Evolutionary conservation across 2,329 filamentous ascomycete species (phyloP).

Genomic region (Verticillium alfalfae): DNA sequence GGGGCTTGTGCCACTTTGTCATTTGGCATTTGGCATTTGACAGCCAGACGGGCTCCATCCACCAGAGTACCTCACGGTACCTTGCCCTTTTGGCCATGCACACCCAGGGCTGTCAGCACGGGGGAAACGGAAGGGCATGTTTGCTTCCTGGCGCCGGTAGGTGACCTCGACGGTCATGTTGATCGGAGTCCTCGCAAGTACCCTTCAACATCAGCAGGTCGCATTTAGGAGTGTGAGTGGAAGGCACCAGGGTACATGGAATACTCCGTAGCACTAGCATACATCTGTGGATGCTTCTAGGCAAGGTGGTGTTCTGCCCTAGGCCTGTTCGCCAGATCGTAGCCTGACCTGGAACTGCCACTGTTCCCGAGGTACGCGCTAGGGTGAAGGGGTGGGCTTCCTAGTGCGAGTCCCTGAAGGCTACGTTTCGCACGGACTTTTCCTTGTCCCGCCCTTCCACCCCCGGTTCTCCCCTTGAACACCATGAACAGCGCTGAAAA

Average conservation of each 20-base stretch:
- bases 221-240: too few relatives aligned
- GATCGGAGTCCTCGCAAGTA: too few relatives aligned
- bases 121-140: background rate
- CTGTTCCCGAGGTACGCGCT: background rate
- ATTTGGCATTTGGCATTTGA: too few relatives aligned
- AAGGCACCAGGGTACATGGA: background rate
- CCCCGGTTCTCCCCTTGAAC: background rate
- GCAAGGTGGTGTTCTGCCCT: background rate
- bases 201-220: too few relatives aligned
- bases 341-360: background rate
- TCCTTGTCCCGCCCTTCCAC: background rate
- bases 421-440: background rate
- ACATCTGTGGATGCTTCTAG: background rate
- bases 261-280: background rate
- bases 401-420: background rate
- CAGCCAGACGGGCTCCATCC: too few relatives aligned
- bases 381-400: background rate
- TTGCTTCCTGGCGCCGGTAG: too few relatives aligned
- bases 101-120: too few relatives aligned
- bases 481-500: too few relatives aligned
- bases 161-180: too few relatives aligned
- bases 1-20: background rate
- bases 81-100: background rate
- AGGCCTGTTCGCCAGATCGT: background rate
- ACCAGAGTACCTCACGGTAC: too few relatives aligned